phyloP scores from a whole-genome alignment of 768 basidiomycete genomes.

The Suillus plorans region DNA sequence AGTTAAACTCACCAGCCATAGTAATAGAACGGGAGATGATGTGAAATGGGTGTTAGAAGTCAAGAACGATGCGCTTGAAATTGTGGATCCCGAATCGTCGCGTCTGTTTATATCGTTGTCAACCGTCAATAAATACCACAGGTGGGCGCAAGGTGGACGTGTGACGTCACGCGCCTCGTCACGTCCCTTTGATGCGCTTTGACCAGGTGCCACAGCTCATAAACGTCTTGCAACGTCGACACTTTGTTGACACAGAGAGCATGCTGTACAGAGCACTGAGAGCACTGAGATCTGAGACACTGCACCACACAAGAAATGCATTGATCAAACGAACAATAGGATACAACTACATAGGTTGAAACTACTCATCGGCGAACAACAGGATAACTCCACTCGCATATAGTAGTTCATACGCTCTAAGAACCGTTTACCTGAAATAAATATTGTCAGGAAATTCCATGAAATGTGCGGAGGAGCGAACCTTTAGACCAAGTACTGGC shows the following conservation, averaged over 20 bases:
- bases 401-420: slow-evolving; percentile 14
- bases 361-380: slow-evolving; percentile 26
- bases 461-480: neutral
- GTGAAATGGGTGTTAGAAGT: slow-evolving; percentile 10
- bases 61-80: neutral
- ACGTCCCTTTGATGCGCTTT: slow-evolving; percentile 13
- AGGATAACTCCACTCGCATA: neutral
- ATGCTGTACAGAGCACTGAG: neutral
- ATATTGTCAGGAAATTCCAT: too few species aligned
- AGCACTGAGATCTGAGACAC: neutral
- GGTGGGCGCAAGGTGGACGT: slow-evolving; percentile 10
- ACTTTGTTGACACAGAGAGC: neutral
- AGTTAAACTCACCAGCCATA: slow-evolving; percentile 30
- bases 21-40: neutral
- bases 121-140: slow-evolving; percentile 22
- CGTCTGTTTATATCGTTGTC: slow-evolving; percentile 14
- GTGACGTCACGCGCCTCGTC: slow-evolving; percentile 36
- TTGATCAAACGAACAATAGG: slow-evolving; percentile 27
- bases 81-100: slow-evolving; percentile 1
- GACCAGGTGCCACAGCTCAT: slow-evolving; percentile 2
- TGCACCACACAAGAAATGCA: slow-evolving; percentile 8
- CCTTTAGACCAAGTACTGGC: neutral
- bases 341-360: slow-evolving; percentile 27
- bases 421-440: neutral
- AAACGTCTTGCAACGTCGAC: neutral